Evolutionary conservation across 306 rosid genomes (phyloP).

Genomic region (Prunus dulcis): DNA sequence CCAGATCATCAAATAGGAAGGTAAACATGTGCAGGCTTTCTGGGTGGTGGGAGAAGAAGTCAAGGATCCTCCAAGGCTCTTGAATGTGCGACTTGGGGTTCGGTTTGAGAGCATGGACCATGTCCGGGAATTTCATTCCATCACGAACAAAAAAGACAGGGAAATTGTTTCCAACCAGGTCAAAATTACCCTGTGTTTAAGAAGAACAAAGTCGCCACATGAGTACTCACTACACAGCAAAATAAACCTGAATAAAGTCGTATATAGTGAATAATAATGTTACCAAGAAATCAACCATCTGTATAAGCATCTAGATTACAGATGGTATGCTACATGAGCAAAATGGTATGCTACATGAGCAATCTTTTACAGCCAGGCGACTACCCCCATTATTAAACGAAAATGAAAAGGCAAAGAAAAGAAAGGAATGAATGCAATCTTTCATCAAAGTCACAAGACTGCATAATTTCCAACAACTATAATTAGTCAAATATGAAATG

Average conservation of each 20-base stretch:
- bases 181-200: slow-evolving; percentile 80
- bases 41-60: slow-evolving; percentile 90
- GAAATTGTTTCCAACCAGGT: slow-evolving; percentile 88
- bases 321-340: background rate
- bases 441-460: background rate
- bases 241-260: background rate
- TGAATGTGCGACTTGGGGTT: slow-evolving; percentile 93
- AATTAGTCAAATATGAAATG: background rate
- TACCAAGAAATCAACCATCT: slow-evolving; percentile 3
- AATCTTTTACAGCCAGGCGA: background rate
- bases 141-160: slow-evolving; percentile 85
- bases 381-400: background rate
- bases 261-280: background rate
- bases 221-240: background rate
- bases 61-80: slow-evolving; percentile 87
- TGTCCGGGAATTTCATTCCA: slow-evolving; percentile 90
- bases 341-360: background rate
- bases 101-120: slow-evolving; percentile 91
- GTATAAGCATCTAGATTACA: background rate
- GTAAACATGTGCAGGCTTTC: slow-evolving; percentile 88
- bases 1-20: slow-evolving; percentile 79
- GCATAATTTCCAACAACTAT: background rate
- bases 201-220: slow-evolving; percentile 9
- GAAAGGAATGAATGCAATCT: background rate
- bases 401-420: background rate